Base-by-base conservation (phyloP, 2,329 filamentous ascomycete species). In the Neophaeococcomyces aloes region DNA sequence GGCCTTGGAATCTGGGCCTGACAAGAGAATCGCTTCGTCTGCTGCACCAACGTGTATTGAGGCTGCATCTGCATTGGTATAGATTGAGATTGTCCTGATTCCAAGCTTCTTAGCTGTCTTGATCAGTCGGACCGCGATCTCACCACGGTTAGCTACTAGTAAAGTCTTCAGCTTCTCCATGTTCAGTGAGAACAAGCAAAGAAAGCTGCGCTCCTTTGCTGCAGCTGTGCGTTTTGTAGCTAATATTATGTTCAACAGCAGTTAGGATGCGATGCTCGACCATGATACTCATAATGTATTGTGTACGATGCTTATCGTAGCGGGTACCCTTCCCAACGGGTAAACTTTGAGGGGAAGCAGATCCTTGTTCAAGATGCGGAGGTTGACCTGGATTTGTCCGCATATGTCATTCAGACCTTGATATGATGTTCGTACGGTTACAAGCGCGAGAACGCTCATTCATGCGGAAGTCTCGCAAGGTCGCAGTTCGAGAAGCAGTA, bases 111-210 rank as follows among this genome's bases (percentile, higher is more conserved):
- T 60, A 18, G 34, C 49, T 13, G 72, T 70, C 54, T 59, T 67
- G 54, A 69, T 66, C 44, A 75, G 70, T 23, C 75, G 67, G 25
- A 66, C 64, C 2, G 73, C 71, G 42, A 78, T 78, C 54, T 78
- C 75, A 36, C 74, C 76, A 35, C 76, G 65, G 56, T 80, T 79
- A 7, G 75, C 75, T 37, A 79, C 66, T 10, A 80, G 59, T 14
- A 79, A 51, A 10, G 64, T 72, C 53, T 70, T 71, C 27, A 76
- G 25, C 37, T 51, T 52, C 42, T 64, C 58, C 63, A 65, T 62
- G 21, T 33, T 43, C 23, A 21, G 6, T 15, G 19, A 14, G 6
- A 4, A 18, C 8, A n/a, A n/a, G n/a, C n/a, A n/a, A n/a, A n/a
- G n/a, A n/a, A n/a, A n/a, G n/a, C n/a, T n/a, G n/a, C n/a, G n/a